Conservation (phyloP, 2,329 filamentous ascomycete genomes). For the Neopestalotiopsis clavispora region DNA sequence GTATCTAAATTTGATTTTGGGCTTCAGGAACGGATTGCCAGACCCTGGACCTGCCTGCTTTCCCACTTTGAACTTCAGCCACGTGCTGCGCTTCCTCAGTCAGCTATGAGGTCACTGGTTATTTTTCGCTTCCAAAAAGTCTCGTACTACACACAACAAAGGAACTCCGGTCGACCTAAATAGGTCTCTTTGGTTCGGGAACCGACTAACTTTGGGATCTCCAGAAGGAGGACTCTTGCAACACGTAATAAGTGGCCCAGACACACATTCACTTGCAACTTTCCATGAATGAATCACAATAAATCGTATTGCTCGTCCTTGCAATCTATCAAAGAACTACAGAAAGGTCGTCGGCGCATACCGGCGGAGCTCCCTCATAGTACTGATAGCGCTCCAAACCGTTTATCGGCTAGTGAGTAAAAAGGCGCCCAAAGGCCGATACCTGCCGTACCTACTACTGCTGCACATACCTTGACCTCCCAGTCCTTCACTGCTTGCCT, state of each 20-base stretch:
- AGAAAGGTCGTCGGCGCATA: background rate
- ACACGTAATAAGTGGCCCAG: background rate
- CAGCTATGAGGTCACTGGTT: background rate
- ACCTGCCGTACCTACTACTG: background rate
- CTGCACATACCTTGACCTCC: background rate
- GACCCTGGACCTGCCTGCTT: background rate
- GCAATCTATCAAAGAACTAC: background rate
- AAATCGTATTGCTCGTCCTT: background rate
- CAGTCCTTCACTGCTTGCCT: background rate
- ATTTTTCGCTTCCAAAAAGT: background rate
- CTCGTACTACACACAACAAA: background rate
- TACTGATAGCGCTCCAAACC: background rate
- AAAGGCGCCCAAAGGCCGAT: background rate
- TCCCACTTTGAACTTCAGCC: background rate
- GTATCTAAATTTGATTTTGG: no score
- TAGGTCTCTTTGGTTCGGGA: background rate
- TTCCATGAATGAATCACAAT: background rate
- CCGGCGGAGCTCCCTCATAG: background rate
- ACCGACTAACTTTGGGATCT: background rate
- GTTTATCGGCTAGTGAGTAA: background rate
- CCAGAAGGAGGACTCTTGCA: background rate
- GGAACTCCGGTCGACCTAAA: background rate
- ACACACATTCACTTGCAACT: background rate
- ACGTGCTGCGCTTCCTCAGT: background rate
- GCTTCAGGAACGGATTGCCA: background rate